Evolutionary conservation across 1,284 basidiomycete genomes (phyloP), one percentile per base, ranked within the genome.

Genomic region (Trichosporon sp.): DNA sequence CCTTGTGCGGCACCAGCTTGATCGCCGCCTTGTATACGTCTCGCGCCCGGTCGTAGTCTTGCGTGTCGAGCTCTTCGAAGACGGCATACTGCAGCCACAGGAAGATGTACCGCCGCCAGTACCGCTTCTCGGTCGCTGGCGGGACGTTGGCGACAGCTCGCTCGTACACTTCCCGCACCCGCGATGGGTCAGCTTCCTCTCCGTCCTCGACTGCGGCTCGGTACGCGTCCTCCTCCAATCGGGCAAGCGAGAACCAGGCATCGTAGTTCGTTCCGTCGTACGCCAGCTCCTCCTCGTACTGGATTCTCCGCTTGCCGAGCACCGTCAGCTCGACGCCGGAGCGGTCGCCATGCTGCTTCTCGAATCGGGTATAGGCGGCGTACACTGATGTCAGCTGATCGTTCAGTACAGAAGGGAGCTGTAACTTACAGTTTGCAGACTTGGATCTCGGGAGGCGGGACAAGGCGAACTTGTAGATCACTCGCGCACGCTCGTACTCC

Each of bases 401-500:
- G n/a, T 46, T 0, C 2, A 2, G n/a, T 19, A 2, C 16, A 7
- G 14, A 11, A 29, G 2, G 1, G 1, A 29, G 21, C n/a, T 4
- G 1, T n/a, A 4, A 75, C 77, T 65, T 59, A 78, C 77, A 65
- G 64, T 69, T 85, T 2, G 86, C 87, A 14, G 92, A 94, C 79
- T 95, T 97, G 33, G 92, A 91, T 19, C 93, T 85, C 3, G 95
- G 92, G 36, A 99, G 85, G 21, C 94, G 87, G 27, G 91, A 88
- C 8, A 99, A 83, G 16, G 95, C 95, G 77, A 98, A 99, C 92
- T 98, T 98, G 84, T 96, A 99, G 70, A 99, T 97, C 29, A 95
- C 92, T 61, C 96, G 84, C 3, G 96, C 95, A 44, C 96, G 88
- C 64, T 99, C 96, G 80, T 88, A 96, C 82, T 99, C 95, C 81